These are phyloP conservation scores for Coleophoma crateriformis DNA, from an alignment of 2,329 filamentous ascomycete species.

Conservation along the genomic window DNA sequence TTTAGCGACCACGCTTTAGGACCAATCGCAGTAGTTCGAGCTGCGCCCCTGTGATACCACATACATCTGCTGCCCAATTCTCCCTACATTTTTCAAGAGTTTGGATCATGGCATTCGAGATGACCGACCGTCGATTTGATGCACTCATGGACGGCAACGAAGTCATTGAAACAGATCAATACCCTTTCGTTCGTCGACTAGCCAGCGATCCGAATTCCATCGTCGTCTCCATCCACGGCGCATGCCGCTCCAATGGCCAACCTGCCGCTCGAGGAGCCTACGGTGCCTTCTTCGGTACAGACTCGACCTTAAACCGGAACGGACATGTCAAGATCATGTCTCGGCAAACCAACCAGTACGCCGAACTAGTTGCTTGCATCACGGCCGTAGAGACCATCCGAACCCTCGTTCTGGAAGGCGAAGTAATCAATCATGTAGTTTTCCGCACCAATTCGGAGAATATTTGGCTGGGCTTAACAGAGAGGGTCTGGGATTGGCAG, in stretches of 20 bases:
- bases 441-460: background rate
- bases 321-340: background rate
- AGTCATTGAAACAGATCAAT: background rate
- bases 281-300: background rate
- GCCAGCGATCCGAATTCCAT: background rate
- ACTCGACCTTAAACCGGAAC: background rate
- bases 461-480: background rate
- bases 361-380: background rate
- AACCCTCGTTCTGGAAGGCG: background rate
- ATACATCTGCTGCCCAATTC: no score
- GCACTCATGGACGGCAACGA: background rate
- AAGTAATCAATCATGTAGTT: background rate
- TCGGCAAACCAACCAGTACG: background rate
- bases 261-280: background rate
- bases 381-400: background rate
- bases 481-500: background rate
- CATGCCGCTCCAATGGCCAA: background rate
- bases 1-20: no score
- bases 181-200: background rate
- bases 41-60: no score
- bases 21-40: no score
- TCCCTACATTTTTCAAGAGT: no score
- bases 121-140: background rate
- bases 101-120: background rate
- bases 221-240: background rate